Conservation (phyloP, 192 early-diverging fungal genomes). For the Oehlia diaphana region DNA sequence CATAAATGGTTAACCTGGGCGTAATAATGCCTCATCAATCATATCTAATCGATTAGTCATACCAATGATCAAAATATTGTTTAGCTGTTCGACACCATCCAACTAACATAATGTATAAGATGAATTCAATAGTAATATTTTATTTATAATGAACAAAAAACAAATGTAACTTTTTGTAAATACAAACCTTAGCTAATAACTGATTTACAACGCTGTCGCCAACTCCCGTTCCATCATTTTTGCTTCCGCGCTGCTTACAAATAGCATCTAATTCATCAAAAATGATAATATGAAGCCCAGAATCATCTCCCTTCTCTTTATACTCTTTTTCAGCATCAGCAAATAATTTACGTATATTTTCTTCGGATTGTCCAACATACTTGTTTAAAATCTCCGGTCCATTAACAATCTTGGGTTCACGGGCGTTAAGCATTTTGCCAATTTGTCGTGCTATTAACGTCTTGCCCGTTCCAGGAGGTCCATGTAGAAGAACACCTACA, state of each 20-base stretch:
- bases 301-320: constrained; percentile 88
- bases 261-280: constrained; percentile 99
- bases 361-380: constrained; percentile 95
- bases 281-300: constrained; percentile 94
- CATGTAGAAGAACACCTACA: constrained; percentile 74
- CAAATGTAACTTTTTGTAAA: too few relatives aligned
- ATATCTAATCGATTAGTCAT: constrained; percentile 99
- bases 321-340: constrained; percentile 93
- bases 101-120: constrained; percentile 50
- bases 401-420: constrained; percentile 93
- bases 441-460: constrained; percentile 98
- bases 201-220: constrained; percentile 98
- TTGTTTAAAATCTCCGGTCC: constrained; percentile 96
- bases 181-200: constrained; percentile 79
- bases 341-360: constrained; percentile 97
- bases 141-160: neutral
- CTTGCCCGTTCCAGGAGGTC: constrained; percentile 97
- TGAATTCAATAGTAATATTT: neutral
- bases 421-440: constrained; percentile 96
- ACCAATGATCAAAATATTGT: constrained; percentile 97
- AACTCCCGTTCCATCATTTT: constrained; percentile 89
- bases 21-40: constrained; percentile 96
- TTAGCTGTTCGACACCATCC: constrained; percentile 98
- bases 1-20: constrained; percentile 62
- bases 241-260: constrained; percentile 94